These are phyloP conservation scores for Lonicera japonica DNA, from an alignment of 129 eudicot species.

Conservation along the genomic window DNA sequence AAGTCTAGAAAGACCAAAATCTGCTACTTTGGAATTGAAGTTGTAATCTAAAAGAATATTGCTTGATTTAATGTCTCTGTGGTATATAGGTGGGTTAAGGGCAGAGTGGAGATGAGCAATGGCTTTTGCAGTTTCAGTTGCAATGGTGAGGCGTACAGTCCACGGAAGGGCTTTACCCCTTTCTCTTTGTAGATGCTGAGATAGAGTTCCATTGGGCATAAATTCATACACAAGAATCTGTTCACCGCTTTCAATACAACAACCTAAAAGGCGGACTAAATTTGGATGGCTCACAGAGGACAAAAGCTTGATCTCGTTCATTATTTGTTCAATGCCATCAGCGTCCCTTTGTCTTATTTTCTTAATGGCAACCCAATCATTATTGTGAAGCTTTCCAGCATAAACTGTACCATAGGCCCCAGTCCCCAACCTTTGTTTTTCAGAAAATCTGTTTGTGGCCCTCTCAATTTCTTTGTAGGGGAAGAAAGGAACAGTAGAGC, in stretches of 20 bases:
- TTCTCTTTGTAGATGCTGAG: slow-evolving; percentile 82
- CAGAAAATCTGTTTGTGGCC: slow-evolving; percentile 70
- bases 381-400: slow-evolving; percentile 72
- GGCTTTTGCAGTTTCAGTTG: slow-evolving; percentile 81
- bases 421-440: slow-evolving; percentile 66
- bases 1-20: slow-evolving; percentile 88
- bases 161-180: slow-evolving; percentile 87
- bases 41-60: slow-evolving; percentile 72
- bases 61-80: slow-evolving; percentile 88
- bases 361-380: slow-evolving; percentile 81
- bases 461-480: slow-evolving; percentile 76
- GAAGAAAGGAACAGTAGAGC: slow-evolving; percentile 51
- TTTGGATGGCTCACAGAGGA: slow-evolving; percentile 95
- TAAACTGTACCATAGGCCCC: slow-evolving; percentile 97
- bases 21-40: slow-evolving; percentile 82
- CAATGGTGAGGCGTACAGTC: slow-evolving; percentile 69
- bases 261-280: slow-evolving; percentile 83
- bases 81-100: slow-evolving; percentile 83
- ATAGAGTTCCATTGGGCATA: slow-evolving; percentile 87
- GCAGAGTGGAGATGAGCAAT: slow-evolving; percentile 85
- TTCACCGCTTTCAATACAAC: slow-evolving; percentile 79
- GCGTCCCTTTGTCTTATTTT: slow-evolving; percentile 56
- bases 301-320: slow-evolving; percentile 89
- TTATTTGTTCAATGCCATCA: slow-evolving; percentile 69
- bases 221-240: slow-evolving; percentile 89